Evolutionary conservation across 2,329 filamentous ascomycete genomes (phyloP).

Genomic region (Botryotinia calthae): DNA sequence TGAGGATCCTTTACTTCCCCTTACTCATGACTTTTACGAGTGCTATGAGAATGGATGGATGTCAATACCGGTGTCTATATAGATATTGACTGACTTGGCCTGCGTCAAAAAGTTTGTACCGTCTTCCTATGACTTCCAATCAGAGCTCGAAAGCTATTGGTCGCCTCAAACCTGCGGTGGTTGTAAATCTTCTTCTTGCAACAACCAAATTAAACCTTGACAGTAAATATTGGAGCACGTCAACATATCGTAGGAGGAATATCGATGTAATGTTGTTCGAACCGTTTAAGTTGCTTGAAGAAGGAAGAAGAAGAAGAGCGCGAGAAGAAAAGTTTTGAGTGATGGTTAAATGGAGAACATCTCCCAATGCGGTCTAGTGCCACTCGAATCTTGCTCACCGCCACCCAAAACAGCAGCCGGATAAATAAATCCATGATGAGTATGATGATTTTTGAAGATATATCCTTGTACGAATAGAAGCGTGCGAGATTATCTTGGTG

Average conservation of each 20-base stretch:
- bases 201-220: constrained; percentile 29
- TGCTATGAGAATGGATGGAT: neutral
- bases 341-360: neutral
- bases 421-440: neutral
- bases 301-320: constrained; percentile 15
- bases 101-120: constrained; percentile 28
- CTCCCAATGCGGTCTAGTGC: neutral
- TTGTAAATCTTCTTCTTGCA: constrained; percentile 36
- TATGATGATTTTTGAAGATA: neutral
- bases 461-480: neutral
- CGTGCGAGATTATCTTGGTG: neutral
- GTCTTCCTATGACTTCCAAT: constrained; percentile 40
- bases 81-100: neutral
- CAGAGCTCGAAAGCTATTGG: constrained; percentile 38
- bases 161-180: constrained; percentile 41
- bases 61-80: neutral
- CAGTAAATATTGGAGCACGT: constrained; percentile 30
- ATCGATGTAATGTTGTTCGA: constrained; percentile 35
- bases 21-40: neutral
- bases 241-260: constrained; percentile 34
- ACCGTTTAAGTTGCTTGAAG: constrained; percentile 35
- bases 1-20: neutral
- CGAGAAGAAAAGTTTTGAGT: constrained; percentile 6
- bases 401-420: neutral
- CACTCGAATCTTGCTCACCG: neutral